A percentile compares a stretch with the other conserved stretches of the same genome.
Evolutionary conservation across 2,329 filamentous ascomycete species (phyloP).

Genomic region (Pseudogymnoascus sp.): DNA sequence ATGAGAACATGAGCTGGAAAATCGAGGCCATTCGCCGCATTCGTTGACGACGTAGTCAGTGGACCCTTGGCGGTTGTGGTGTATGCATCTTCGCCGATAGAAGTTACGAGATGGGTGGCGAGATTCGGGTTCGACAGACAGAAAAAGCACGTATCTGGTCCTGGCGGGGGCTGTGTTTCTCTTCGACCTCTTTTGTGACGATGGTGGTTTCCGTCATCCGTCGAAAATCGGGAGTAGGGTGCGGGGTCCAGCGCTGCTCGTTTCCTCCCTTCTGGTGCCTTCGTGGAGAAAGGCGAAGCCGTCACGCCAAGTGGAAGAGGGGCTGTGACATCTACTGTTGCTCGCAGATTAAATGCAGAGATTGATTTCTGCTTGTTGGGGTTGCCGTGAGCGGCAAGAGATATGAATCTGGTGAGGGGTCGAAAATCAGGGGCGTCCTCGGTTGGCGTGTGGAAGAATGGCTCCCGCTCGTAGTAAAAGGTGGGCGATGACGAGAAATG

Average conservation of each 20-base stretch:
- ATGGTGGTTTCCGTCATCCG: slow-evolving; percentile 36
- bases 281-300: slow-evolving; percentile 59
- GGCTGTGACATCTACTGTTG: slow-evolving; percentile 50
- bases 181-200: slow-evolving; percentile 41
- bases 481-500: slow-evolving; percentile 67
- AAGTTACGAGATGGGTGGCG: slow-evolving; percentile 80
- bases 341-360: slow-evolving; percentile 69
- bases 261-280: slow-evolving; percentile 49
- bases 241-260: slow-evolving; percentile 35
- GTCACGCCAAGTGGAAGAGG: slow-evolving; percentile 66
- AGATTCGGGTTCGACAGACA: slow-evolving; percentile 83
- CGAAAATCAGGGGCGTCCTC: slow-evolving; percentile 47
- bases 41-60: slow-evolving; percentile 64
- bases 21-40: slow-evolving; percentile 53
- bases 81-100: slow-evolving; percentile 81
- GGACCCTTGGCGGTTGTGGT: slow-evolving; percentile 90
- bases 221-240: slow-evolving; percentile 48
- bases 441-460: slow-evolving; percentile 66
- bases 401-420: slow-evolving; percentile 79
- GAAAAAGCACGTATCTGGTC: slow-evolving; percentile 84
- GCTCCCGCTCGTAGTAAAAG: slow-evolving; percentile 77
- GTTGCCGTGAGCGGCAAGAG: slow-evolving; percentile 73
- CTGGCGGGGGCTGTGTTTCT: slow-evolving; percentile 50
- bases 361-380: slow-evolving; percentile 69
- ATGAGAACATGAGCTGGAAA: slow-evolving; percentile 88